Percentiles rank a stretch among this genome's conserved stretches.
Evolutionary conservation across 139 green algal species (phyloP).

Genomic region (Auxenochlorella protothecoides): DNA sequence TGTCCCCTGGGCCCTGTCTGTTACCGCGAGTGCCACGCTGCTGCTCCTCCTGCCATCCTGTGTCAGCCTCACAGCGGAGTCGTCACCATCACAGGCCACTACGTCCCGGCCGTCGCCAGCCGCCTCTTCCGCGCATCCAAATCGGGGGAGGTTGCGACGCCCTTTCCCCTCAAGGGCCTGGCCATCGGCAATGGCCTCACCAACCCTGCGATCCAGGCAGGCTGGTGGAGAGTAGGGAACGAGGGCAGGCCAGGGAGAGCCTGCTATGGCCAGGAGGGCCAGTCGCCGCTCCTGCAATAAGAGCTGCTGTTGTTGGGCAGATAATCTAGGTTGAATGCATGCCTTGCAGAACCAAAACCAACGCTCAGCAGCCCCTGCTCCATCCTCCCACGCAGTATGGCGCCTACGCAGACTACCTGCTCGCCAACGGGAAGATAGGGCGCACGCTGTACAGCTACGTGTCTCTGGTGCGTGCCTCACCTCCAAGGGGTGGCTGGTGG

Average conservation of each 20-base stretch:
- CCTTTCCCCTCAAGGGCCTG: slow-evolving; percentile 53
- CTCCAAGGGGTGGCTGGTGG: no score
- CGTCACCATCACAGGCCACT: slow-evolving; percentile 38
- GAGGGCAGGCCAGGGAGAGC: no score
- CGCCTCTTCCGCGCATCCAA: slow-evolving; percentile 27
- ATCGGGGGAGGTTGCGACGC: slow-evolving; percentile 1
- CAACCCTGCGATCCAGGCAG: slow-evolving; percentile 66
- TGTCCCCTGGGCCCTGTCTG: no score
- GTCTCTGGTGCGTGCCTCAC: not conserved
- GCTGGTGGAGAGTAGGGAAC: not conserved
- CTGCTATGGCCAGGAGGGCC: no score
- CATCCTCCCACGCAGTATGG: slow-evolving; percentile 60
- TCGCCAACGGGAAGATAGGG: slow-evolving; percentile 62
- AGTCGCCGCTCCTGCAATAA: no score
- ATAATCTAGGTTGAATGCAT: no score
- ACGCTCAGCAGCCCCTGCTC: no score
- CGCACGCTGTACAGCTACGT: slow-evolving; percentile 8
- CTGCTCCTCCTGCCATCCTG: no score
- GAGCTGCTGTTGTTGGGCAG: no score
- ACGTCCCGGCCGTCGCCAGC: slow-evolving; percentile 57
- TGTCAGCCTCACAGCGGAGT: not conserved
- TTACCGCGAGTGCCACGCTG: no score
- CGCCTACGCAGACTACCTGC: slow-evolving; percentile 69
- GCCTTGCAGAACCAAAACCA: no score
- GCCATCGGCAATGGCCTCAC: slow-evolving; percentile 92